Evolutionary conservation across 352 stramenopile species (phyloP).

Genomic region (Blastocystis sp.): DNA sequence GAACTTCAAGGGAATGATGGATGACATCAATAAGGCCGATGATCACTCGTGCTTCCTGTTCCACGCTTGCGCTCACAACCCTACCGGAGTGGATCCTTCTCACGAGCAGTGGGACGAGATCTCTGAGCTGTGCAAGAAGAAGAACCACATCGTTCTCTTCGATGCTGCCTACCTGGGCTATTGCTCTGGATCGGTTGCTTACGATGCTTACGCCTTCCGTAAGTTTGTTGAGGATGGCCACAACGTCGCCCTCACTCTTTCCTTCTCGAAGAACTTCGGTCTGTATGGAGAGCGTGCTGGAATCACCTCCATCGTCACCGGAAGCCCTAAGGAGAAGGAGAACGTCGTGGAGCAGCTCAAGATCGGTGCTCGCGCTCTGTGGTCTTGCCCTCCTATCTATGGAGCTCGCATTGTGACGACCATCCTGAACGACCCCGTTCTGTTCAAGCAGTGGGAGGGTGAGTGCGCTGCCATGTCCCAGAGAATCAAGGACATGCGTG

Average conservation of each 20-base stretch:
- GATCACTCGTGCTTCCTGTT: slow-evolving; percentile 88
- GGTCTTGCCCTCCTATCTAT: slow-evolving; percentile 95
- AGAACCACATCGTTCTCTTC: slow-evolving; percentile 93
- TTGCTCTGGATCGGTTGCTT: slow-evolving; percentile 83
- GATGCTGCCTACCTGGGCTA: slow-evolving; percentile 98
- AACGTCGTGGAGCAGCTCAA: slow-evolving; percentile 90
- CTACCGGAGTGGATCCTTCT: slow-evolving; percentile 88
- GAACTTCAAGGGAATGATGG: slow-evolving; percentile 83
- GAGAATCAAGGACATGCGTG: slow-evolving; percentile 83
- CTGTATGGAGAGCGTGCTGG: slow-evolving; percentile 96
- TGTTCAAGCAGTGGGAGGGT: slow-evolving; percentile 77
- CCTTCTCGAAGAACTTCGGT: slow-evolving; percentile 99
- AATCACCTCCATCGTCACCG: slow-evolving; percentile 83
- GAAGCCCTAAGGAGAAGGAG: slow-evolving; percentile 61
- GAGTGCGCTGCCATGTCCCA: slow-evolving; percentile 88
- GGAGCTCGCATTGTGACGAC: slow-evolving; percentile 90
- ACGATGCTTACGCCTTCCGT: slow-evolving; percentile 84
- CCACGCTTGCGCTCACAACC: slow-evolving; percentile 97
- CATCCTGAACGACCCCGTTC: slow-evolving; percentile 79
- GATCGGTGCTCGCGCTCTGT: slow-evolving; percentile 93
- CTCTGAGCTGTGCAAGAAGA: slow-evolving; percentile 81
- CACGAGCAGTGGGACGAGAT: slow-evolving; percentile 94
- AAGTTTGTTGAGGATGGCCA: slow-evolving; percentile 96
- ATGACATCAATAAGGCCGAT: slow-evolving; percentile 82
- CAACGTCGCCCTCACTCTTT: slow-evolving; percentile 87